Base-by-base conservation (phyloP, 257 asterid genomes). In the Solanum pinnatisectum region DNA sequence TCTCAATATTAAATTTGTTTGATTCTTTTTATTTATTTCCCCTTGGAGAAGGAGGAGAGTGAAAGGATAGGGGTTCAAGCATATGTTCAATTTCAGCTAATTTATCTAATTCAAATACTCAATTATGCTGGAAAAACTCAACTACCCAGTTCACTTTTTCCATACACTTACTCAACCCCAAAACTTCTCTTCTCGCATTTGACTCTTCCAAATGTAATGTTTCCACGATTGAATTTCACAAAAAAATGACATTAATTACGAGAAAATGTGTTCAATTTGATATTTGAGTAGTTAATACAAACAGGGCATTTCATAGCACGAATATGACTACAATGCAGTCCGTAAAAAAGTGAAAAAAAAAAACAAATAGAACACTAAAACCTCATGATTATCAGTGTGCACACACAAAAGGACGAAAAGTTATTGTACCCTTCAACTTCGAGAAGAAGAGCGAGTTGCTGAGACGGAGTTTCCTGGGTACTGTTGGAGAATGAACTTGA, bases 381-480 rank as follows among this genome's bases (percentile, higher is more conserved):
- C 18, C 59, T 32, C 33, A 27, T 15, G 71, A 78, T 16, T 73
- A 39, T 44, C 44, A 49, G 16, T 15, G 5, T 6, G 25, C 16
- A 10, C 56, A 18, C 56, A 27, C 30, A 60, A 30, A 6, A 20
- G 63, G 82, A 39, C 5, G 23, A 86, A 39, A 25, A 23, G 23
- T 52, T 52, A 20, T 68, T 87, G 59, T 74, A 97, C 99, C 99
- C 99, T 92, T 97, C 99, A 87, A 94, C 98, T 94, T 97, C 96
- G 87, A 97, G 94, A 83, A 97, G 96, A 90, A 95, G 89, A 33
- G 98, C 96, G 84, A 94, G 90, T 88, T 94, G 87, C 76, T 86
- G 91, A 88, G 95, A 88, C 84, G 90, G 92, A 73, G 84, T 87
- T 30, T 87, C 72, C 27, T 88, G 95, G 72, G 88, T 10, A 65